Conservation (phyloP, 1,139 yeast species). For the Kodamaea alishanica region DNA sequence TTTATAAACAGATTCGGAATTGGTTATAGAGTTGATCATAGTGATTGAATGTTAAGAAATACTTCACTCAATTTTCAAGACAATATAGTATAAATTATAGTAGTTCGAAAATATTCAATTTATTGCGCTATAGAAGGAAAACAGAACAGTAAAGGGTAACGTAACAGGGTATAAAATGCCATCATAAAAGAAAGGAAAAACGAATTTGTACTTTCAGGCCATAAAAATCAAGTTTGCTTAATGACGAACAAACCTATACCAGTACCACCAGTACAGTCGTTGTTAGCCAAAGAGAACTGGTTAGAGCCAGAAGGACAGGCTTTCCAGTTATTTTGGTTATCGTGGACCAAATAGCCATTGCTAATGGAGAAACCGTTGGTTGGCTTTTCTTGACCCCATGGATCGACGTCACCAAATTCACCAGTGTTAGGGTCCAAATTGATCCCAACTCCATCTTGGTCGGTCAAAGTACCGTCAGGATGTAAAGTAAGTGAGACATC, state of each 20-base stretch:
- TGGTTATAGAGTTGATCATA: no score
- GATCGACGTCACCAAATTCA: constrained; percentile 29
- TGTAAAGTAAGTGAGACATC: constrained; percentile 22
- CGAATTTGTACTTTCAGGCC: no score
- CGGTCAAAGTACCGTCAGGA: constrained; percentile 25
- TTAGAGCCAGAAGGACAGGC: constrained; percentile 29
- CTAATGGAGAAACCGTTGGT: constrained; percentile 24
- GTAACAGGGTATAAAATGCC: no score
- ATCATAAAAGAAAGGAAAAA: no score
- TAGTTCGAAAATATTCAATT: no score
- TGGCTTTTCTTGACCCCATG: constrained; percentile 24
- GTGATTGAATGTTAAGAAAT: no score
- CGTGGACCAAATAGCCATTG: constrained; percentile 21
- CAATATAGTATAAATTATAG: no score
- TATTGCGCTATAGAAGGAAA: no score
- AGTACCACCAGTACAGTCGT: constrained; percentile 28
- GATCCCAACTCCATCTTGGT: constrained; percentile 27
- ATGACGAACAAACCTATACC: constrained; percentile 21
- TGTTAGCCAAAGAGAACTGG: constrained; percentile 24
- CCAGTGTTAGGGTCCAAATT: constrained; percentile 25
- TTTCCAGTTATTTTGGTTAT: constrained; percentile 20
- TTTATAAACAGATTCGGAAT: no score
- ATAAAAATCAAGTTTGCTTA: no score
- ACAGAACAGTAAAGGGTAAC: no score
- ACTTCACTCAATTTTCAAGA: no score